A percentile compares a stretch with the other conserved stretches of the same genome.
These are phyloP conservation scores for Sporisorium graminicola DNA, from an alignment of 1,284 basidiomycete genomes.

Conservation along the genomic window DNA sequence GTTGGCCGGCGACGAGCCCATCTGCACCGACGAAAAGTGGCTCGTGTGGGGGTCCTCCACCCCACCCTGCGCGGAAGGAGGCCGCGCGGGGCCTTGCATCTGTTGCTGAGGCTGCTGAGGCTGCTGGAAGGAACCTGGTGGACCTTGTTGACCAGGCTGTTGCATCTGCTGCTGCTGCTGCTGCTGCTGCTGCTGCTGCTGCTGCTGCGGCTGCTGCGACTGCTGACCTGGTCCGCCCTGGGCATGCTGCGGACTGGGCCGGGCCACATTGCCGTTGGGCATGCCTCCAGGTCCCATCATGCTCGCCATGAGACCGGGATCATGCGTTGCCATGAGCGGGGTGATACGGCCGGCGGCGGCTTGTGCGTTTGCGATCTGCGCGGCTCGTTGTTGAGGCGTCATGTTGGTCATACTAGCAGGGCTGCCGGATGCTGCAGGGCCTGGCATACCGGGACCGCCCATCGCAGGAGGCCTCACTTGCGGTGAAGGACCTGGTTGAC, in stretches of 20 bases:
- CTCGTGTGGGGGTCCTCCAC: constrained; percentile 32
- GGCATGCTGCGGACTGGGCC: constrained; percentile 35
- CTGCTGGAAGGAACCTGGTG: constrained; percentile 30
- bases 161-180: constrained; percentile 19
- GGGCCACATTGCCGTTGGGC: constrained; percentile 38
- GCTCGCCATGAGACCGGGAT: constrained; percentile 60
- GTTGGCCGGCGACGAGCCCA: constrained; percentile 52
- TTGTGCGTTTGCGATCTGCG: constrained; percentile 51
- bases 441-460: constrained; percentile 22
- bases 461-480: constrained; percentile 41
- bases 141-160: constrained; percentile 28
- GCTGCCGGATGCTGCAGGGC: constrained; percentile 29
- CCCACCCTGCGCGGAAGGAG: constrained; percentile 39
- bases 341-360: constrained; percentile 51
- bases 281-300: constrained; percentile 56
- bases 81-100: constrained; percentile 29
- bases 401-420: constrained; percentile 46
- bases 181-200: constrained; percentile 39
- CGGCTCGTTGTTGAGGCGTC: constrained; percentile 52
- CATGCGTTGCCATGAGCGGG: constrained; percentile 61
- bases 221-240: constrained; percentile 44
- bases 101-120: constrained; percentile 39
- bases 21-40: constrained; percentile 44
- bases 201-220: constrained; percentile 45
- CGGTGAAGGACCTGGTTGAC: constrained; percentile 35